Evolutionary conservation across 768 basidiomycete species (phyloP), one percentile per base, ranked within the genome.

Genomic region (Rhodocollybia butyracea): DNA sequence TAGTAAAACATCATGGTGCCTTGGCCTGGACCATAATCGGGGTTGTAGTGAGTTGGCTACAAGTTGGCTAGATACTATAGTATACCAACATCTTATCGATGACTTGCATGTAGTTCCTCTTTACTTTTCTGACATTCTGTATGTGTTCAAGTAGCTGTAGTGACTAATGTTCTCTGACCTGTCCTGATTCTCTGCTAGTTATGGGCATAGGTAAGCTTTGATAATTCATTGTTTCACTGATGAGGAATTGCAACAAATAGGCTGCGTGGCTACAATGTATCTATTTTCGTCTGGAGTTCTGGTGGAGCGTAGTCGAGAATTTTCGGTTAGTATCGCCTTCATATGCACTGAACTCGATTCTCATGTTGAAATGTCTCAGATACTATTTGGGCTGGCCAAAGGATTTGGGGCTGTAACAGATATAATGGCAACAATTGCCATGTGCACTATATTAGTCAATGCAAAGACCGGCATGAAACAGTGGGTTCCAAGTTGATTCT

Each of bases 381-480:
- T 76, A 10, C 73, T 76, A 59, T 76, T 76, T 51, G 76, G 76
- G 3, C 42, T 79, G 2, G 72, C 74, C 1, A 78, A 78, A 62
- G 77, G 74, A 13, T 76, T 76, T 53, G 73, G 71, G 32, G 72
- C 76, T 17, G 47, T 71, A 0, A 73, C 76, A 3, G 78, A 79
- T 56, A 65, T 79, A 17, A 36, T 77, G 8, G 77, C 78, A 1
- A 79, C 76, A 6, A 62, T 72, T 17, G 74, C 75, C 1, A 74
- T 79, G 73, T 77, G 76, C 61, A 55, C 70, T 3, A 71, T 70
- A 38, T 66, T 79, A 5, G 66, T 67, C 1, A 64, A 67, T 3
- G 61, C 74, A 3, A 71, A 68, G 57, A 75, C 73, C 12, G 75
- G 74, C 3, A 72, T 78, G 21, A 55, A 56, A 15, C 59, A 68